Base-by-base conservation (phyloP, 345 rosid species). In the Murraya koenigii region DNA sequence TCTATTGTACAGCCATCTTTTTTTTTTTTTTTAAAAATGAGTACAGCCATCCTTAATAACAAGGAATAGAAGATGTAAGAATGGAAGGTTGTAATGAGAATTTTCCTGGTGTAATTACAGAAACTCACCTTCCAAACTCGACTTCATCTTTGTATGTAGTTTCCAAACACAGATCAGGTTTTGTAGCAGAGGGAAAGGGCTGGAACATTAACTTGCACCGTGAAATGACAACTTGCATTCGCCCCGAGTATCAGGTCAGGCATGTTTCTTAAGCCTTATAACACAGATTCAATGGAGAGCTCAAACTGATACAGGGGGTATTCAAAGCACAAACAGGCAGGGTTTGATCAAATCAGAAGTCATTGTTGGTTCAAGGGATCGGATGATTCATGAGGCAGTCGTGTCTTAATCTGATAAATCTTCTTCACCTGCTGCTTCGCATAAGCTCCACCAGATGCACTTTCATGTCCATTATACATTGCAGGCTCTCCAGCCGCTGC, bases 371-470 rank as follows among this genome's bases (percentile, higher is more conserved):
- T 85, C 38, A 70, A 77, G 14, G 74, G 64, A 78, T 75, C 78
- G 5, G 83, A 63, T 63, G 74, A 30, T 78, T 80, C 88, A 41
- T 74, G 82, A 22, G 84, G 44, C 75, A 58, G 74, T 32, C 39
- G 79, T 33, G 81, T 69, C 93, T 91, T 90, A 41, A 82, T 78
- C 84, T 87, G 96, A 84, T 90, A 88, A 79, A 86, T 81, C 86
- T 76, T 86, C 86, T 86, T 89, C 80, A 71, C 82, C 41, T 81
- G 86, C 59, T 81, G 85, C 83, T 85, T 91, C 68, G 89, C 91
- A 74, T 84, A 81, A 66, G 71, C 78, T 74, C 82, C 89, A 72
- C 81, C 77, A 26, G 73, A 67, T 11, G 78, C 79, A 65, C 69
- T 70, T 83, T 88, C 88, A 73, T 84, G 89, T 80, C 78, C 78